Evolutionary conservation across 2,329 filamentous ascomycete species (phyloP).

Genomic region (Cladobotryum protrusum): DNA sequence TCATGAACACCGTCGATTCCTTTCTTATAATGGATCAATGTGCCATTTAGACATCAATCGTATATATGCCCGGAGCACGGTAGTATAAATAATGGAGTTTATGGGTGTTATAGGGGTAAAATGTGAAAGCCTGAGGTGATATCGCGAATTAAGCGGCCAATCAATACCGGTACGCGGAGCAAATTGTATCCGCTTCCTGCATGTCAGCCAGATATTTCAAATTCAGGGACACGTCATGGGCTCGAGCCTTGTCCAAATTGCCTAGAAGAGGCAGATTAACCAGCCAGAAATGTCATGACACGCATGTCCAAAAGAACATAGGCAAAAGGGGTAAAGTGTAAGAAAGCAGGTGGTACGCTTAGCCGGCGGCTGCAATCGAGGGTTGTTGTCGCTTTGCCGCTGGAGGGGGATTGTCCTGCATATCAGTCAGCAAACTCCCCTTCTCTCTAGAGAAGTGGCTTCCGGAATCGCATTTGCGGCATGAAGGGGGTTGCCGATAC

Average conservation of each 20-base stretch:
- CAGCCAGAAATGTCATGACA: constrained; percentile 11
- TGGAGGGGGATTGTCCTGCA: constrained; percentile 30
- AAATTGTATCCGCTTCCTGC: constrained; percentile 14
- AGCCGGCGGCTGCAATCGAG: constrained; percentile 36
- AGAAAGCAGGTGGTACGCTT: constrained; percentile 10
- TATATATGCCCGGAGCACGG: constrained; percentile 2
- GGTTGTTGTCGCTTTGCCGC: constrained; percentile 38
- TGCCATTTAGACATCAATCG: constrained; percentile 6
- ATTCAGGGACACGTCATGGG: constrained; percentile 8
- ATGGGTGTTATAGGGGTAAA: background rate
- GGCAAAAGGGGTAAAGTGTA: background rate
- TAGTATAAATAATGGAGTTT: background rate
- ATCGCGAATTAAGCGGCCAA: background rate
- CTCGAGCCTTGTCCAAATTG: constrained; percentile 15
- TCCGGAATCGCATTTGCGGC: constrained; percentile 7
- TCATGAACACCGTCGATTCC: background rate
- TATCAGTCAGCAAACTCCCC: constrained; percentile 20
- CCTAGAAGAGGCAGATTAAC: constrained; percentile 4
- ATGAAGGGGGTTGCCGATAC: constrained; percentile 13
- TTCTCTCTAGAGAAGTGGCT: background rate
- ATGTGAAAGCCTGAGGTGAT: background rate
- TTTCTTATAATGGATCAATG: background rate
- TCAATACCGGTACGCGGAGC: background rate
- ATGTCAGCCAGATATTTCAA: constrained; percentile 17
- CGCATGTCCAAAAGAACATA: constrained; percentile 8